These are phyloP conservation scores for Russula sp. DNA, from an alignment of 768 basidiomycete genomes.

Conservation along the genomic window DNA sequence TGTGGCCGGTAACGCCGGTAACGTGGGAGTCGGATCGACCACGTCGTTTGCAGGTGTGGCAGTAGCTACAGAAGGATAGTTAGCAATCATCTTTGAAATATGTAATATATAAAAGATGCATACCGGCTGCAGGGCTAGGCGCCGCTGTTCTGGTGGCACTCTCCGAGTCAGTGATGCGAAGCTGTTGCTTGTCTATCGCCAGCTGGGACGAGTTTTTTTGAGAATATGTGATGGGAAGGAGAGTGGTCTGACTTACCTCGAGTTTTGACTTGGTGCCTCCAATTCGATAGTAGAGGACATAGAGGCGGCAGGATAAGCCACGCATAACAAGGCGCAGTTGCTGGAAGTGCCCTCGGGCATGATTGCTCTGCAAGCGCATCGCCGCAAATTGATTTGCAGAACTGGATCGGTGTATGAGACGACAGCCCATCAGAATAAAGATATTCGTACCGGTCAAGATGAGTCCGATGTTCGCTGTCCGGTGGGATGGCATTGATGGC, in stretches of 20 bases:
- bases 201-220: not conserved
- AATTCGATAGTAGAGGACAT: not conserved
- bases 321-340: not conserved
- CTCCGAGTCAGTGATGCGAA: not conserved
- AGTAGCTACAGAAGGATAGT: not conserved
- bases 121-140: not conserved
- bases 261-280: not conserved
- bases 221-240: not conserved
- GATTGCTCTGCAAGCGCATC: constrained; percentile 4
- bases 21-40: not conserved
- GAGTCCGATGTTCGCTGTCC: not conserved
- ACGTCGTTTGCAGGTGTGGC: not conserved
- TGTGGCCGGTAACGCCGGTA: not conserved
- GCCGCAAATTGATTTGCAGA: not conserved
- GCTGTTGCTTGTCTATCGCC: not conserved
- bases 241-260: not conserved
- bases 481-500: not conserved
- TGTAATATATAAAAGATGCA: not conserved
- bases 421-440: not conserved
- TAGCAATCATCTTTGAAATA: not conserved
- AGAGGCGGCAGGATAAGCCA: not conserved
- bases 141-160: not conserved
- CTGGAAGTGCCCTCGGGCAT: not conserved
- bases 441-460: not conserved
- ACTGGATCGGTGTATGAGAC: not conserved